phyloP scores from a whole-genome alignment of 768 basidiomycete species.

The Amanita jacksonii region DNA sequence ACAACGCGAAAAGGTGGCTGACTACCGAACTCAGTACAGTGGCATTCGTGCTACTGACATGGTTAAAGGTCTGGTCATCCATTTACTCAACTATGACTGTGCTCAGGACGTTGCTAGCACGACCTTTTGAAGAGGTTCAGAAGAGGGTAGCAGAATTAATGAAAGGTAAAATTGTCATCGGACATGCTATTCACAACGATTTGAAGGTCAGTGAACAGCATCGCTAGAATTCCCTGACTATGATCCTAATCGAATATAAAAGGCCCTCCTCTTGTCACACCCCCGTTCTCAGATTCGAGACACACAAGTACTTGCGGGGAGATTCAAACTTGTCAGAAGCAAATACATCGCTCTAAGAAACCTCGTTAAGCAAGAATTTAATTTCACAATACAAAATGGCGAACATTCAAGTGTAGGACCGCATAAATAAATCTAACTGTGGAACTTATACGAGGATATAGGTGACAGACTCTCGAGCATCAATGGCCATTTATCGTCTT shows the following conservation, averaged over 20 bases:
- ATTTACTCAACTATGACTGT: not conserved
- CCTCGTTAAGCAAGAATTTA: slow-evolving; percentile 73
- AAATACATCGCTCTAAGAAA: slow-evolving; percentile 69
- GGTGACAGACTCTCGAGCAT: slow-evolving; percentile 90
- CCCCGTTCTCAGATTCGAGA: slow-evolving; percentile 56
- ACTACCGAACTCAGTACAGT: slow-evolving; percentile 87
- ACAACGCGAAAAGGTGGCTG: slow-evolving; percentile 81
- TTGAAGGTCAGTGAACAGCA: slow-evolving; percentile 51
- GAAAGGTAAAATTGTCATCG: slow-evolving; percentile 72
- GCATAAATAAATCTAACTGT: not conserved
- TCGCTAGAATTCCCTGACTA: slow-evolving; percentile 4
- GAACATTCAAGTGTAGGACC: slow-evolving; percentile 82
- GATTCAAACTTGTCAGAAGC: slow-evolving; percentile 50
- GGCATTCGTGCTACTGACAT: slow-evolving; percentile 76
- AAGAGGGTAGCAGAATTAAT: slow-evolving; percentile 66
- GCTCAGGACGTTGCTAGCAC: slow-evolving; percentile 36
- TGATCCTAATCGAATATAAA: slow-evolving; percentile 3
- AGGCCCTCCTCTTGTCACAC: slow-evolving; percentile 68
- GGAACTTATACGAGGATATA: slow-evolving; percentile 18
- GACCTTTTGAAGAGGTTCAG: slow-evolving; percentile 72
- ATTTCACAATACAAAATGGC: slow-evolving; percentile 71
- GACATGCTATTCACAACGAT: slow-evolving; percentile 90
- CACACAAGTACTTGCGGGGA: slow-evolving; percentile 54
- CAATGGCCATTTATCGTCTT: slow-evolving; percentile 87
- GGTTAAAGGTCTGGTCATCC: slow-evolving; percentile 38